A percentile compares a stretch with the other conserved stretches of the same genome.
phyloP scores from a whole-genome alignment of 768 basidiomycete species.

The Hygrocybe punicea region DNA sequence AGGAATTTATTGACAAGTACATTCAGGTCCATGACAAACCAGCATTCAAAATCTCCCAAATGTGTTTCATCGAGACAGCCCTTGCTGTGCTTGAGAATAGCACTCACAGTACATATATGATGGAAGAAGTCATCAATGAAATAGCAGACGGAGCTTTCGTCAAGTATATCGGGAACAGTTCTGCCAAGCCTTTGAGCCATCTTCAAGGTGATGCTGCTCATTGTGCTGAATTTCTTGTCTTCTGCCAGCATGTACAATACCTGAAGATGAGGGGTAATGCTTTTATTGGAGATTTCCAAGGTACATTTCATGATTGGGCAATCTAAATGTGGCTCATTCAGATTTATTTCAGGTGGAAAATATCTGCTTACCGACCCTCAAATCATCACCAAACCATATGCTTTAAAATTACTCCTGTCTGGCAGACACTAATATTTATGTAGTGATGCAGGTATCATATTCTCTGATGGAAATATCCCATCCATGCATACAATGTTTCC shows the following conservation, averaged over 20 bases:
- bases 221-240: constrained; percentile 11
- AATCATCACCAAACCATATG: not conserved
- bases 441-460: not conserved
- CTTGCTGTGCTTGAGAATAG: constrained; percentile 7
- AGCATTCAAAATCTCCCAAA: constrained; percentile 11
- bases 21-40: not conserved
- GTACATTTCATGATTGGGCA: constrained; percentile 1
- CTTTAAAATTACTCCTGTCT: not conserved
- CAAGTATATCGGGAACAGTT: constrained; percentile 26
- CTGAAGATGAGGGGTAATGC: constrained; percentile 11
- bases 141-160: constrained; percentile 19
- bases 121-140: constrained; percentile 19
- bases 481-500: not conserved
- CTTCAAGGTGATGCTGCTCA: not conserved
- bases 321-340: not conserved
- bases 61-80: constrained; percentile 15
- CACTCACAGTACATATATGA: constrained; percentile 11
- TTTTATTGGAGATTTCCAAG: constrained; percentile 20
- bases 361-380: constrained; percentile 1
- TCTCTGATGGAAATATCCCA: not conserved
- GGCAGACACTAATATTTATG: too few relatives aligned
- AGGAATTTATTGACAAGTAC: constrained; percentile 10
- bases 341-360: not conserved
- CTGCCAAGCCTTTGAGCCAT: constrained; percentile 8
- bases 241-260: constrained; percentile 20